Evolutionary conservation across 192 early-diverging fungal species (phyloP), one percentile per base, ranked within the genome.

Genomic region (Cetraspora pellucida): DNA sequence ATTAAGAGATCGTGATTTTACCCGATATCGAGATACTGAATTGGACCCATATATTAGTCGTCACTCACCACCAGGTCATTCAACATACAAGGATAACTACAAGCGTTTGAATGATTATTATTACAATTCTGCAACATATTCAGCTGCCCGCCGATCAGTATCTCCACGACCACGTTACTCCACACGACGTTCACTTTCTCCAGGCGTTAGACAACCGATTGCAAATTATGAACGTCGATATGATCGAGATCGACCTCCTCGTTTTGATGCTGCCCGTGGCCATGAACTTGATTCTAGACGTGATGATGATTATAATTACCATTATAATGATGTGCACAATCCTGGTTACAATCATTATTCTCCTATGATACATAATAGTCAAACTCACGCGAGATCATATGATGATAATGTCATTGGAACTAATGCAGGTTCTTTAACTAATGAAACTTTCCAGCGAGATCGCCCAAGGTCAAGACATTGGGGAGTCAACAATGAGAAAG

Each of bases 231-330:
- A 65, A 19, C 63, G 63, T 65, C 63, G 63, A 65, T 44, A 65
- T 65, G 63, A 65, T n/a, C 63, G 63, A 19, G 31, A 65, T 65
- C 63, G 63, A 11, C 30, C 31, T n/a, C 63, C 63, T 65, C 63
- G 63, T 10, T 65, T 37, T 65, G 63, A 65, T 65, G 17, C 27
- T 9, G 19, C n/a, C n/a, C 28, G 31, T 45, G 63, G 43, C 17
- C 28, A 65, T 65, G 63, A 65, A 21, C 43, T 65, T 45, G 63
- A 65, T 28, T 13, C n/a, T 21, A 27, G 63, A 10, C 28, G 63
- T n/a, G 37, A 65, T 65, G 25, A 16, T 13, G 43, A 65, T 65
- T 44, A 65, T 37, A 9, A 10, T 6, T 17, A 28, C 21, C 63
- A 37, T 37, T 65, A 65, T 65, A 65, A 19, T 44, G 63, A 65